Base-by-base conservation (phyloP, 2,329 filamentous ascomycete genomes). In the Ophiostoma sp. region DNA sequence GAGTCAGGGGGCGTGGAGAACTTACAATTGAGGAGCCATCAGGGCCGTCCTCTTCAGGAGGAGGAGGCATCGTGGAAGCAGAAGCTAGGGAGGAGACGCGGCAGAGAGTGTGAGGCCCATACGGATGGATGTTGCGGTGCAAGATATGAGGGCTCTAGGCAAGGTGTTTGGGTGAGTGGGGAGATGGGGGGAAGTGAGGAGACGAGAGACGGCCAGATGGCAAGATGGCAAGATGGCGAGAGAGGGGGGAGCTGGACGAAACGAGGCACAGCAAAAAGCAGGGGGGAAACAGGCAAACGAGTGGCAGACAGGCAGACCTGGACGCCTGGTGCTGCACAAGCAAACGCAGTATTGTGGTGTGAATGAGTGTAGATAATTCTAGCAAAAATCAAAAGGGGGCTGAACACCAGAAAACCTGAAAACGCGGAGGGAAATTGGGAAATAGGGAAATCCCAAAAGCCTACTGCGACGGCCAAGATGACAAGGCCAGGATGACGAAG, bases 21-120 rank as follows among this genome's bases (percentile, higher is more conserved):
- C 88, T 79, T 79, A 91, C 89, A 76, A 94, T 88, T 73, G 91
- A 93, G 71, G 90, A 90, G 81, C 85, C 90, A 83, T 94, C 91
- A 71, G 88, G 88, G 79, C 87, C 89, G 75, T 91, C 83, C 73
- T 82, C 80, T 69, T 76, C 76, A 72, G 79, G 67, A 13, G 81
- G 78, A 73, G 82, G 81, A 73, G 82, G 81, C 83, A 85, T 84
- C 75, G 72, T 75, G 72, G 78, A 77, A 76, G 65, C 39, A 31
- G 35, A 33, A 27, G 65, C 35, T n/a, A 20, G 27, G 23, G n/a
- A 27, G 64, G 35, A 7, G 64, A 4, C 4, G 65, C 20, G 39
- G 36, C 11, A 20, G 4, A 27, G 36, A 44, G 11, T 36, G 35
- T 36, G 62, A 39, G 23, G 65, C 65, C 65, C 65, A 67, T 67